These are phyloP conservation scores for Mesotaenium endlicherianum DNA, from an alignment of 139 green algal genomes.

Conservation along the genomic window DNA sequence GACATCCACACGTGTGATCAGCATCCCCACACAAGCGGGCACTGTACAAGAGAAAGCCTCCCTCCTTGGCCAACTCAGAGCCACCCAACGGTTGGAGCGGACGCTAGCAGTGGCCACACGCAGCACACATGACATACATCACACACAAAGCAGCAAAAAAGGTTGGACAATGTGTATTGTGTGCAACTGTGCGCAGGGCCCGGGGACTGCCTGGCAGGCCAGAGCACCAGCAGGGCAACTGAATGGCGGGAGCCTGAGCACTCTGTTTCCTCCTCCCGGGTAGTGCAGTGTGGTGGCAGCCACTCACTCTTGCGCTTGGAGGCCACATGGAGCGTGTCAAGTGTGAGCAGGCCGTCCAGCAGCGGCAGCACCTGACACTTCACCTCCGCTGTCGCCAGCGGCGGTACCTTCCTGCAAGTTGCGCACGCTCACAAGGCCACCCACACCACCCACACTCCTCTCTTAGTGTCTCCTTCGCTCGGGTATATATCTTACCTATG, in stretches of 20 bases:
- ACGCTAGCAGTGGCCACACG: too few relatives aligned
- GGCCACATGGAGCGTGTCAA: conserved; percentile 40
- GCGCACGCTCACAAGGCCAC: too few relatives aligned
- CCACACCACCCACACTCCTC: too few relatives aligned
- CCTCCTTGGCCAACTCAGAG: not conserved
- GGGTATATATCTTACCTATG: too few relatives aligned
- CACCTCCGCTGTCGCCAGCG: conserved; percentile 19
- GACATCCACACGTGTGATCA: not conserved
- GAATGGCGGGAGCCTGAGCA: not conserved
- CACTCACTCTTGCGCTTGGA: conserved; percentile 23
- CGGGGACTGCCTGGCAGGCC: not conserved
- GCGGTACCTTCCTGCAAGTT: conserved; percentile 7
- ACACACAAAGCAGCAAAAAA: not conserved
- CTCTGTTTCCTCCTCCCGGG: not conserved
- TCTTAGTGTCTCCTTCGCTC: too few relatives aligned
- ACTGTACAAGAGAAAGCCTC: not conserved
- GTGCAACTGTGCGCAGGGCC: not conserved
- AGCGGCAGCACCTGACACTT: conserved; percentile 28
- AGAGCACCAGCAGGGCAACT: not conserved
- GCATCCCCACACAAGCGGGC: not conserved
- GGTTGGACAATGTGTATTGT: not conserved
- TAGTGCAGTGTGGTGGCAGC: not conserved
- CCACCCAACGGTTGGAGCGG: not conserved
- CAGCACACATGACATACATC: not conserved
- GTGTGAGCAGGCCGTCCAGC: conserved; percentile 34